Percentiles rank a stretch among this genome's conserved stretches.
These are phyloP conservation scores for Hibiscus syriacus DNA, from an alignment of 345 rosid genomes.

Conservation along the genomic window DNA sequence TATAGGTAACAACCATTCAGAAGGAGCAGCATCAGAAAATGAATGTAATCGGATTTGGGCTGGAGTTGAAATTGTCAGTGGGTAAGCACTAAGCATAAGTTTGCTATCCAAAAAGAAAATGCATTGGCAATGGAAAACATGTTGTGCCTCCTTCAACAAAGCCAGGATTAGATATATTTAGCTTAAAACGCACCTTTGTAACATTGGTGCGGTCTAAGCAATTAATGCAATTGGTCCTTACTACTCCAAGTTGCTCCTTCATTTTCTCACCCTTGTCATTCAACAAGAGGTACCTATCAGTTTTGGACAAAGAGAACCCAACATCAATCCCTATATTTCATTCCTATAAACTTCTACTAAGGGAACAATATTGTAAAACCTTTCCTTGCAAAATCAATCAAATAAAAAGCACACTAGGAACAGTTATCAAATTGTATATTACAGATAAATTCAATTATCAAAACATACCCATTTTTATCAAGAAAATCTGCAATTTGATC, in stretches of 20 bases:
- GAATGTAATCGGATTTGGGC: neutral
- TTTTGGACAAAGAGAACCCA: slow-evolving; percentile 7
- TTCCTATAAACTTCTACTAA: neutral
- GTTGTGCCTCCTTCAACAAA: neutral
- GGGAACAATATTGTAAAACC: neutral
- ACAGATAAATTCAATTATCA: neutral
- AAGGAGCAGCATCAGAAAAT: neutral
- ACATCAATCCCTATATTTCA: slow-evolving; percentile 3
- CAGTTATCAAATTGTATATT: slow-evolving; percentile 1
- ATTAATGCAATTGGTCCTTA: slow-evolving; percentile 93
- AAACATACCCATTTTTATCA: slow-evolving; percentile 66
- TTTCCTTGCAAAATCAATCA: neutral
- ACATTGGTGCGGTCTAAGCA: slow-evolving; percentile 98
- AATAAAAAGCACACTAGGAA: neutral
- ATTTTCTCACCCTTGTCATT: slow-evolving; percentile 92
- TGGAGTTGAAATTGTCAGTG: neutral
- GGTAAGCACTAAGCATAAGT: slow-evolving; percentile 2
- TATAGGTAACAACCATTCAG: neutral
- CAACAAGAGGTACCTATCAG: slow-evolving; percentile 66
- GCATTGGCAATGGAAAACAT: neutral
- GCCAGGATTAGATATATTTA: neutral
- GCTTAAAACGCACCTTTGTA: slow-evolving; percentile 62
- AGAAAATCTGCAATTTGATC: slow-evolving; percentile 81
- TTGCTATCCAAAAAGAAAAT: neutral
- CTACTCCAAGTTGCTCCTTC: slow-evolving; percentile 92